Conservation (phyloP, 306 rosid species). For the Castanopsis chinensis region DNA sequence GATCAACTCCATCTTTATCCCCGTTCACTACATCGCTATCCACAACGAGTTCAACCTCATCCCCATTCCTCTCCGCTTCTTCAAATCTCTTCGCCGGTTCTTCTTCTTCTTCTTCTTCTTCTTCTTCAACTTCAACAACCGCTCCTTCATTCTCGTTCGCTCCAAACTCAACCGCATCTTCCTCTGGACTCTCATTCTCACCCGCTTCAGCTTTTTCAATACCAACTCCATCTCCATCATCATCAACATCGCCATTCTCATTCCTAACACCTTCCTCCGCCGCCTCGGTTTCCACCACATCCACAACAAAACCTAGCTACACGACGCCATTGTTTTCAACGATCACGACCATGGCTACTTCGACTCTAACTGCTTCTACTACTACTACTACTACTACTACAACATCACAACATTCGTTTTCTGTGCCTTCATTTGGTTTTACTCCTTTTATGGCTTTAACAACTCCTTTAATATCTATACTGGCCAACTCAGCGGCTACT, state of each 20-base stretch:
- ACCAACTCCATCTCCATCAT: constrained; percentile 16
- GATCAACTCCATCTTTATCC: not conserved
- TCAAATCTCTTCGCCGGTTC: not conserved
- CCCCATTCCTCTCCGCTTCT: not conserved
- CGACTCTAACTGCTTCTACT: constrained; percentile 26
- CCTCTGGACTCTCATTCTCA: constrained; percentile 33
- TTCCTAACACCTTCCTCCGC: constrained; percentile 29
- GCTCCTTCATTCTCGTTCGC: constrained; percentile 19
- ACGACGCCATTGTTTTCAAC: constrained; percentile 30
- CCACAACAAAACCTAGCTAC: constrained; percentile 22
- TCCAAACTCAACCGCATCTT: not conserved
- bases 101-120: constrained; percentile 4
- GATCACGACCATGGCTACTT: constrained; percentile 32
- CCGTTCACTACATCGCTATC: constrained; percentile 2
- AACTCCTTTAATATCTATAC: constrained; percentile 10
- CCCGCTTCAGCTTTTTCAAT: constrained; percentile 27
- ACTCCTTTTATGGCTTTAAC: constrained; percentile 22
- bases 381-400: not conserved
- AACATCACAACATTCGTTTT: constrained; percentile 29
- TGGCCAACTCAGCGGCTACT: constrained; percentile 19
- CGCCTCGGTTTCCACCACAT: constrained; percentile 2
- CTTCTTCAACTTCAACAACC: constrained; percentile 20
- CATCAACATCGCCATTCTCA: constrained; percentile 33
- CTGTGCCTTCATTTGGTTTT: constrained; percentile 25
- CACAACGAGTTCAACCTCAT: not conserved